Percentiles rank a stretch among this genome's conserved stretches.
Conservation (phyloP, 345 rosid species). For the Brassica cretica region DNA sequence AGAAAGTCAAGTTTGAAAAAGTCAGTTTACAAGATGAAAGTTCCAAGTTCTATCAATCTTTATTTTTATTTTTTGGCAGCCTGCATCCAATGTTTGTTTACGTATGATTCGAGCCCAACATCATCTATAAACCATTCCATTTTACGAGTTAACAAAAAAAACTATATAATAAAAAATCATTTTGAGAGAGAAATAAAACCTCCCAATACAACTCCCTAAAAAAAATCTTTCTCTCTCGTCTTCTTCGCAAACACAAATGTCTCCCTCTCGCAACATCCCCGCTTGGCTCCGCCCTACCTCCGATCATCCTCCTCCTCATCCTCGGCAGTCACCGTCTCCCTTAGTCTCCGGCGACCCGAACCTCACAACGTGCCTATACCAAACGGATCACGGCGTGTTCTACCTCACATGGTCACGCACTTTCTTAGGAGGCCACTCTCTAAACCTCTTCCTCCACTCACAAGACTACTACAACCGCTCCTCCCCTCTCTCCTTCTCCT, state of each 20-base stretch:
- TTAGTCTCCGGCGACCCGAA: conserved; percentile 58
- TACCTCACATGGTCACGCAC: conserved; percentile 84
- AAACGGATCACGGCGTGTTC: conserved; percentile 73
- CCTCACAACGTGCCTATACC: conserved; percentile 72
- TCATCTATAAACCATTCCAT: conserved; percentile 22
- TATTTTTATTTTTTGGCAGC: not conserved
- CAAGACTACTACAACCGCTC: conserved; percentile 41
- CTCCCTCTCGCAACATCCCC: conserved; percentile 37
- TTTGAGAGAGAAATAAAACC: not conserved
- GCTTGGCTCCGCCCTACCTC: conserved; percentile 37
- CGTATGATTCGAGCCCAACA: conserved; percentile 35
- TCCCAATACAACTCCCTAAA: conserved; percentile 28
- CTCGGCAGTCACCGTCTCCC: conserved; percentile 44
- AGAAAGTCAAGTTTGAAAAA: conserved; percentile 37
- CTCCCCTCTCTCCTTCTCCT: conserved; percentile 45
- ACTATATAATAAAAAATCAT: not conserved
- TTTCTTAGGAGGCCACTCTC: conserved; percentile 81
- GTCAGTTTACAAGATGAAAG: conserved; percentile 34
- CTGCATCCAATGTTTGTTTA: conserved; percentile 5
- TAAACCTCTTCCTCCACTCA: conserved; percentile 72
- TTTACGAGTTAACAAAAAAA: not conserved
- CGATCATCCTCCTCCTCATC: conserved; percentile 19
- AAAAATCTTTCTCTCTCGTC: conserved; percentile 9
- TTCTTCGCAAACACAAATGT: conserved; percentile 40
- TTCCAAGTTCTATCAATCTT: not conserved